Conservation (phyloP, 2,329 filamentous ascomycete genomes). For the Phialophora tarda region DNA sequence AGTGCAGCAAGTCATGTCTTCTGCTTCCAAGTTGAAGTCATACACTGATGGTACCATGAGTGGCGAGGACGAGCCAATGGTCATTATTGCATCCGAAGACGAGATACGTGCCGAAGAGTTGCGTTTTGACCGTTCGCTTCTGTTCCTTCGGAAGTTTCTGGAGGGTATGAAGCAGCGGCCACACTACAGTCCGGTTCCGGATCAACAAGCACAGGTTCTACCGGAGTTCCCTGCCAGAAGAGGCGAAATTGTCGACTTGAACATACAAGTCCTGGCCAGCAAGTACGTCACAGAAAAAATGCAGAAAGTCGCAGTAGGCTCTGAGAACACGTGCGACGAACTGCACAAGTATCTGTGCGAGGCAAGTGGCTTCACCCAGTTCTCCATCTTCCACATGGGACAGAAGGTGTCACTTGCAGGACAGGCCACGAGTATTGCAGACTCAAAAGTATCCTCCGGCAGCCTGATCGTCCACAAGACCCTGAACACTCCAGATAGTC, state of each 20-base stretch:
- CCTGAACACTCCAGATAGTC: slow-evolving; percentile 37
- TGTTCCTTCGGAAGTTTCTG: slow-evolving; percentile 71
- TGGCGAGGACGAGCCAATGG: slow-evolving; percentile 61
- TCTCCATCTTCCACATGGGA: slow-evolving; percentile 66
- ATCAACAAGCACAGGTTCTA: slow-evolving; percentile 62
- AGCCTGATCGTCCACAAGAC: slow-evolving; percentile 44
- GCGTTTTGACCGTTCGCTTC: slow-evolving; percentile 70
- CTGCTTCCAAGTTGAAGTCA: slow-evolving; percentile 63
- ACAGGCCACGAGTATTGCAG: slow-evolving; percentile 34
- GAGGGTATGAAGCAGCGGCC: slow-evolving; percentile 58
- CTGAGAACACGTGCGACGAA: slow-evolving; percentile 71
- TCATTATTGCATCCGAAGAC: slow-evolving; percentile 55
- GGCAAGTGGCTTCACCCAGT: slow-evolving; percentile 76
- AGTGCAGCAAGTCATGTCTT: slow-evolving; percentile 69
- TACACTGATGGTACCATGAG: slow-evolving; percentile 52
- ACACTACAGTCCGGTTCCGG: slow-evolving; percentile 60
- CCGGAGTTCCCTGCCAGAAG: slow-evolving; percentile 47
- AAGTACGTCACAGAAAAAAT: slow-evolving; percentile 30
- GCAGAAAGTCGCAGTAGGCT: slow-evolving; percentile 61
- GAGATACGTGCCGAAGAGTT: slow-evolving; percentile 63
- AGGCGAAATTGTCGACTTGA: slow-evolving; percentile 53
- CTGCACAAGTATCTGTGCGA: slow-evolving; percentile 70
- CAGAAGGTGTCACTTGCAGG: slow-evolving; percentile 31
- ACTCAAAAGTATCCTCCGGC: slow-evolving; percentile 51
- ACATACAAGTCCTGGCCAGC: slow-evolving; percentile 32